Evolutionary conservation across 352 stramenopile species (phyloP), one percentile per base, ranked within the genome.

Genomic region (Pythium pyrilobum): DNA sequence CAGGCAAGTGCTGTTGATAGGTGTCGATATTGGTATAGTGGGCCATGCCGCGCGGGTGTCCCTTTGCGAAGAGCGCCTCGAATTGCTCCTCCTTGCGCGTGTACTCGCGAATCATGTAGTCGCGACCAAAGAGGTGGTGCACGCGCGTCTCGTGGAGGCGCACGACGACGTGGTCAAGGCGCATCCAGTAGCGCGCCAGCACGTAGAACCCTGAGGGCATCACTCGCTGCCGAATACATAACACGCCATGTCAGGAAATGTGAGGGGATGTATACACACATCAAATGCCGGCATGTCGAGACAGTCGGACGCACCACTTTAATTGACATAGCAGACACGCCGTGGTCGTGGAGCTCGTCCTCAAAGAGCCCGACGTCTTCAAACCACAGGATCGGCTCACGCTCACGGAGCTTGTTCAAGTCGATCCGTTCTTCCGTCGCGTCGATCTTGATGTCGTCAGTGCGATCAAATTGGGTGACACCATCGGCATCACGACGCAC

Each of bases 21-120:
- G 69, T 83, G 54, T 92, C 78, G 23, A 92, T 87, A 65, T 89
- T 89, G 33, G 78, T 89, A 56, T 92, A 92, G 67, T 92, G 69
- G 38, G 74, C 72, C 81, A 92, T 91, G 49, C 65, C 82, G 42
- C 71, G 85, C 38, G 80, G 72, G 40, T 91, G 66, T 21, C 82
- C 82, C 38, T 82, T 60, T 4, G 67, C 66, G 39, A 90, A 87
- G 12, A 91, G 65, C 47, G 56, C 37, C 34, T 91, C 81, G 37
- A 92, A 91, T 27, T 76, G 67, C 48, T 81, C 66, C 56, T 90
- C 83, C 62, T 90, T 91, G 24, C 76, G 75, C 28, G 72, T 87
- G 71, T 84, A 90, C 56, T 93, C 83, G 16, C 80, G 81, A n/a
- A 89, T 52, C 40, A 93, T 69, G 53, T 88, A 62, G 58, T 89